Evolutionary conservation across 768 basidiomycete genomes (phyloP), one percentile per base, ranked within the genome.

Genomic region (Boletales sp.): DNA sequence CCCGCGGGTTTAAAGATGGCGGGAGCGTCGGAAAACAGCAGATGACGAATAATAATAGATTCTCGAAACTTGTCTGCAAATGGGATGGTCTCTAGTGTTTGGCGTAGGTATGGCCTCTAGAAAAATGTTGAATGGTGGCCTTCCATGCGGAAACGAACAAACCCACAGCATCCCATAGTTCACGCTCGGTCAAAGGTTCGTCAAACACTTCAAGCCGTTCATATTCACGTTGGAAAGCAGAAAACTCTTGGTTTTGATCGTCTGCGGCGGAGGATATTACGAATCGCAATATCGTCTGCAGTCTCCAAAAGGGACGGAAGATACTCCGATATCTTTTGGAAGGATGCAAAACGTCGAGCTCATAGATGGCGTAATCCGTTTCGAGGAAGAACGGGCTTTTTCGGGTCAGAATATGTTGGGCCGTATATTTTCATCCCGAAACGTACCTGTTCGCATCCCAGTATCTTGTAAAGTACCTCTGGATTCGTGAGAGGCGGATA

Each of bases 301-400:
- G 74, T 1, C 65, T 65, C 55, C 77, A 78, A 62, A 86, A 88
- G 4, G 74, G 58, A 19, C 65, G 59, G 44, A 76, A 82, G 19
- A 50, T 47, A 10, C 37, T 55, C 9, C 57, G 54, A 48, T 89
- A 90, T 18, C 50, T 56, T 17, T 60, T 57, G 2, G 78, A 72
- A 0, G 87, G 81, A 0, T 34, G 45, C 31, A 18, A 10, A 8
- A 46, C 57, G 15, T 69, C 64, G 25, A 90, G 66, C 32, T 80
- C 75, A 61, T 88, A 89, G 74, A 80, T 82, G 0, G 84, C 83
- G 46, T 72, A 76, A 15, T 71, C 54, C 0, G 87, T 88, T 56
- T 87, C 81, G 19, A 91, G 72, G 50, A 74, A 87, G 10, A 88
- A 65, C 2, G 84, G 79, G 15, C 87, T 89, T 55, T 18, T 34